Evolutionary conservation across 495 filamentous ascomycete genomes (phyloP).

Genomic region (Penicillium turbatum): DNA sequence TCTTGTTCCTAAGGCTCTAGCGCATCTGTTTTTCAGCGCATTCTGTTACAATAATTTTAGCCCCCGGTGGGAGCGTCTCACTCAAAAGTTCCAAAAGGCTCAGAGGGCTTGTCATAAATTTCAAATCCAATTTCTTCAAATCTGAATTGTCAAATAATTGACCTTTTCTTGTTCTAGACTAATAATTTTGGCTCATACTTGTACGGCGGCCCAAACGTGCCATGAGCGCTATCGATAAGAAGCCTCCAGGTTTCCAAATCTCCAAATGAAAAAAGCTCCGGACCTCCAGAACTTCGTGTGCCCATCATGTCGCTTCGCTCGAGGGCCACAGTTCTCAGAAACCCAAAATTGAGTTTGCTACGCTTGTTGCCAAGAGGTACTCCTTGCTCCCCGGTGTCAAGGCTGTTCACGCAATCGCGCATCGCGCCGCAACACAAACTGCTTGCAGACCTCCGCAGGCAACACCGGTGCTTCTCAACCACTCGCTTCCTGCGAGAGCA

Average conservation of each 20-base stretch:
- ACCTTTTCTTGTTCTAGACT: too few species aligned
- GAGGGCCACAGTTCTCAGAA: slow-evolving; percentile 26
- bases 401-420: neutral
- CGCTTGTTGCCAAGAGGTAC: neutral
- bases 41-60: slow-evolving; percentile 6
- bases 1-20: neutral
- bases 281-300: slow-evolving; percentile 13
- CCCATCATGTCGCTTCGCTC: slow-evolving; percentile 33
- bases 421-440: slow-evolving; percentile 4
- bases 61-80: neutral
- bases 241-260: slow-evolving; percentile 5
- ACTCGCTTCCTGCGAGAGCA: slow-evolving; percentile 1
- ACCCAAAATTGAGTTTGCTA: slow-evolving; percentile 5
- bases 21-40: slow-evolving; percentile 11
- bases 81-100: neutral
- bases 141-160: too few species aligned
- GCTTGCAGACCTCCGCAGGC: neutral
- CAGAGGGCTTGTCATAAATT: too few species aligned
- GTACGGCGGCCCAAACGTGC: neutral
- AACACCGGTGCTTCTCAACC: slow-evolving; percentile 25
- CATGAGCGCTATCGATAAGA: slow-evolving; percentile 24
- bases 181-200: neutral
- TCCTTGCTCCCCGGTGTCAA: neutral
- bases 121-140: too few species aligned
- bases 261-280: slow-evolving; percentile 21